phyloP scores from a whole-genome alignment of 208 protist species.

The Balamuthia mandrillaris region DNA sequence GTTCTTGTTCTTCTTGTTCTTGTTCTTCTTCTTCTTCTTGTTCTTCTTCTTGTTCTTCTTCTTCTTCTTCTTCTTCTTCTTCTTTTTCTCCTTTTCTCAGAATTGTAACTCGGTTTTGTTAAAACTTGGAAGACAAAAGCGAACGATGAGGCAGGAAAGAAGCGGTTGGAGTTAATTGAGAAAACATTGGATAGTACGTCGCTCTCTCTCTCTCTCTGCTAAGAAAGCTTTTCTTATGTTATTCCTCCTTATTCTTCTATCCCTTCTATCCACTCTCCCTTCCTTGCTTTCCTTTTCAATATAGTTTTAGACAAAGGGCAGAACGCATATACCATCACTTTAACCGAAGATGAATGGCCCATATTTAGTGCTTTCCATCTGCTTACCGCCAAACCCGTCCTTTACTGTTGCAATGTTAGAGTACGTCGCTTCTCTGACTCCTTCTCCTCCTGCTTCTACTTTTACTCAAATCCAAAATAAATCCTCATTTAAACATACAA shows the following conservation, averaged over 20 bases:
- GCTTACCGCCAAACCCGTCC: background rate
- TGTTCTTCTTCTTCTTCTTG: too few relatives aligned
- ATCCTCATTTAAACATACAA: background rate
- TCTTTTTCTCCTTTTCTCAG: too few relatives aligned
- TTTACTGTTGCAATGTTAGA: slow-evolving; percentile 12
- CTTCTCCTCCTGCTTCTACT: background rate
- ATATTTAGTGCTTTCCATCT: background rate
- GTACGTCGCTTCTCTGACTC: background rate
- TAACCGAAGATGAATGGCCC: background rate
- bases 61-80: too few relatives aligned
- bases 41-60: too few relatives aligned
- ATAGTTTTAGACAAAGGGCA: background rate
- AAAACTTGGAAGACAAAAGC: background rate
- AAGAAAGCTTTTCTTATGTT: too few relatives aligned
- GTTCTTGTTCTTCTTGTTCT: too few relatives aligned
- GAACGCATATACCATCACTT: background rate
- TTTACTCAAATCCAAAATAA: background rate
- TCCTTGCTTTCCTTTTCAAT: too few relatives aligned
- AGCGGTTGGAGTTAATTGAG: background rate
- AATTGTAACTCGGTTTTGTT: too few relatives aligned
- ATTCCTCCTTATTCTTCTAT: background rate
- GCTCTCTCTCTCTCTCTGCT: too few relatives aligned
- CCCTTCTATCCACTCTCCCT: background rate
- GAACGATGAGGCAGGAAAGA: background rate
- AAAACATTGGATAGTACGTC: background rate